Evolutionary conservation across 2,329 filamentous ascomycete genomes (phyloP), one percentile per base, ranked within the genome.

Genomic region (Amylocarpus encephaloides): DNA sequence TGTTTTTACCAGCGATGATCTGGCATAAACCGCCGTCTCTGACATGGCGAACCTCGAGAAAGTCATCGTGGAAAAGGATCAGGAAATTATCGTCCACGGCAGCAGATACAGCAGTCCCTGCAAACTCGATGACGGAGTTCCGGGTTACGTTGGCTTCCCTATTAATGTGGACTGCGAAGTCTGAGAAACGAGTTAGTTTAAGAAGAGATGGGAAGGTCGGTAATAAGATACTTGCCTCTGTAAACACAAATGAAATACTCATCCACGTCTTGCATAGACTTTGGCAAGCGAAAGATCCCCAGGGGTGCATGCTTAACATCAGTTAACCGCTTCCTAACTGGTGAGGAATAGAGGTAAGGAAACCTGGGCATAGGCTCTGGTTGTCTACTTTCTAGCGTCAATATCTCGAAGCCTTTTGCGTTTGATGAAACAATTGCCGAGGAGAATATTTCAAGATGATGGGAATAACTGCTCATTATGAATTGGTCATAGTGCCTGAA

Each of bases 31-130:
- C 12, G n/a, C 46, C 36, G 9, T 10, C 41, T 10, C 13, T n/a
- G 2, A 42, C 13, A 22, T 48, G 15, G 15, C 46, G 26, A 19
- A 48, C 41, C 46, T 48, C 46, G 13, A 48, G n/a, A 18, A 48
- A 48, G 10, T 48, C 46, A 15, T 18, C 7, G 26, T 48, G 46
- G 36, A 48, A 48, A 13, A 48, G 22, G n/a, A 48, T 6, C 12
- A 48, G 29, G 26, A 32, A 48, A 19, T 13, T 11, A 11, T 36
- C 16, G 16, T 48, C 9, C 2, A 34, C 2, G 3, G 46, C 15
- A 10, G 46, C 46, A 5, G 22, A 26, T 1, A 34, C 18, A 2
- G 46, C 46, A 3, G 4, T 9, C 4, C 35, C 38, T 6, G 15
- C 35, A 22, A 41, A 48, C 2, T 41, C 16, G 9, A 48, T 32